Conservation (phyloP, 305 asterid species). For the Plantago lanceolata region DNA sequence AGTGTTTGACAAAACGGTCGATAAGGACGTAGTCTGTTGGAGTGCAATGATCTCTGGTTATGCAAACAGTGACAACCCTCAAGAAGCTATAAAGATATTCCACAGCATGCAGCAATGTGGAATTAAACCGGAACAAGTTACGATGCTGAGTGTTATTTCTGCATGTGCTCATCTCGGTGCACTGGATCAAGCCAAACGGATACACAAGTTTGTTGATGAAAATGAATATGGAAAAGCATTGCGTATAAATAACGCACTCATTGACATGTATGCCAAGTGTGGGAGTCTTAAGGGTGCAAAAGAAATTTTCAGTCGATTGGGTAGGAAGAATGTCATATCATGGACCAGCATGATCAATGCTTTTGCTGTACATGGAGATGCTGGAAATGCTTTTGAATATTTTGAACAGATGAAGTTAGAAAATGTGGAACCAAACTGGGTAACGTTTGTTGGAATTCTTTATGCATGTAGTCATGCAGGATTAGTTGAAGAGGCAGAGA, state of each 20-base stretch:
- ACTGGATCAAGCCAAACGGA: conserved; percentile 46
- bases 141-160: conserved; percentile 65
- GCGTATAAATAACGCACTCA: conserved; percentile 62
- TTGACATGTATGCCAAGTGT: conserved; percentile 82
- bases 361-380: conserved; percentile 62
- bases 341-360: conserved; percentile 75
- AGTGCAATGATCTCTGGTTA: conserved; percentile 84
- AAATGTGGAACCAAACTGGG: conserved; percentile 59
- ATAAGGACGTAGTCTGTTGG: conserved; percentile 74
- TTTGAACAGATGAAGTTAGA: conserved; percentile 53
- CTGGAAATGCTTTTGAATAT: conserved; percentile 40
- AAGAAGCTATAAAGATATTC: conserved; percentile 60
- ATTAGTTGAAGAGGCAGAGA: conserved; percentile 56
- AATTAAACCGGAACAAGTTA: conserved; percentile 63
- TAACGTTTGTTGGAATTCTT: conserved; percentile 67
- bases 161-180: conserved; percentile 72
- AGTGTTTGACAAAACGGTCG: conserved; percentile 48
- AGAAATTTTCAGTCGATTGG: conserved; percentile 42
- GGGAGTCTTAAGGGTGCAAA: conserved; percentile 57
- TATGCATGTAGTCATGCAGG: conserved; percentile 80
- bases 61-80: conserved; percentile 62
- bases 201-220: conserved; percentile 40
- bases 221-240: conserved; percentile 51
- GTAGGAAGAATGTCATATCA: conserved; percentile 54
- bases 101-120: conserved; percentile 48